These are phyloP conservation scores for Sporothrix globosa DNA, from an alignment of 2,329 filamentous ascomycete genomes.

Conservation along the genomic window DNA sequence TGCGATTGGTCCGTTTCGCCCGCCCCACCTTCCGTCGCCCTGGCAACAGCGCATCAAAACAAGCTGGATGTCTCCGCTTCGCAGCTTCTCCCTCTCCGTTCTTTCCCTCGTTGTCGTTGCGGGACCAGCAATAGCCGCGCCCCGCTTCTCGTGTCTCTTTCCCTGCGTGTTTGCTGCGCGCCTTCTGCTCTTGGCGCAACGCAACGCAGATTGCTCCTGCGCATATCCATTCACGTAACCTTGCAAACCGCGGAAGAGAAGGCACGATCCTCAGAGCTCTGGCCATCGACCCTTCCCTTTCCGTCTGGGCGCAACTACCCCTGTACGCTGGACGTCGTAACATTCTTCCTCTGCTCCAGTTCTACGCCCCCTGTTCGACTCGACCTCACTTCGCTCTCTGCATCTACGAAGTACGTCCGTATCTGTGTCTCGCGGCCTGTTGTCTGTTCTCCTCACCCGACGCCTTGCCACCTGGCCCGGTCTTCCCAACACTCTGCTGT, in stretches of 20 bases:
- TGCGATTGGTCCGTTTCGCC: slow-evolving; percentile 23
- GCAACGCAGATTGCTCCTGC: slow-evolving; percentile 14
- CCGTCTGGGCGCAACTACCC: slow-evolving; percentile 5
- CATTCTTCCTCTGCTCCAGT: slow-evolving; percentile 3
- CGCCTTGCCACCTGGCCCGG: background rate
- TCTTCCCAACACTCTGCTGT: slow-evolving; percentile 20
- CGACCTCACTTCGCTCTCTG: background rate
- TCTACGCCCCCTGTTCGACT: slow-evolving; percentile 21
- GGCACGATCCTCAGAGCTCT: slow-evolving; percentile 19
- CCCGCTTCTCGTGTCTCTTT: slow-evolving; percentile 1
- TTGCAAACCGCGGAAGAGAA: background rate
- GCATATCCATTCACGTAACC: background rate
- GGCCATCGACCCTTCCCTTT: slow-evolving; percentile 3
- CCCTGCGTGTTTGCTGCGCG: slow-evolving; percentile 10
- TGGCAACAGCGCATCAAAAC: slow-evolving; percentile 31
- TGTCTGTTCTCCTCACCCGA: slow-evolving; percentile 5
- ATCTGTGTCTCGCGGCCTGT: background rate
- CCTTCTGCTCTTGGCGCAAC: slow-evolving; percentile 20
- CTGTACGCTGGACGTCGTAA: background rate
- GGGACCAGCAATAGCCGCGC: slow-evolving; percentile 21
- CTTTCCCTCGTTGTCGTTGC: slow-evolving; percentile 22
- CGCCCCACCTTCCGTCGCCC: slow-evolving; percentile 5
- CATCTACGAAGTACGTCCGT: background rate
- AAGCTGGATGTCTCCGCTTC: background rate
- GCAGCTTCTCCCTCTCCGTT: background rate